phyloP scores from a whole-genome alignment of 2,329 filamentous ascomycete genomes.

The Leptographium lundbergii region DNA sequence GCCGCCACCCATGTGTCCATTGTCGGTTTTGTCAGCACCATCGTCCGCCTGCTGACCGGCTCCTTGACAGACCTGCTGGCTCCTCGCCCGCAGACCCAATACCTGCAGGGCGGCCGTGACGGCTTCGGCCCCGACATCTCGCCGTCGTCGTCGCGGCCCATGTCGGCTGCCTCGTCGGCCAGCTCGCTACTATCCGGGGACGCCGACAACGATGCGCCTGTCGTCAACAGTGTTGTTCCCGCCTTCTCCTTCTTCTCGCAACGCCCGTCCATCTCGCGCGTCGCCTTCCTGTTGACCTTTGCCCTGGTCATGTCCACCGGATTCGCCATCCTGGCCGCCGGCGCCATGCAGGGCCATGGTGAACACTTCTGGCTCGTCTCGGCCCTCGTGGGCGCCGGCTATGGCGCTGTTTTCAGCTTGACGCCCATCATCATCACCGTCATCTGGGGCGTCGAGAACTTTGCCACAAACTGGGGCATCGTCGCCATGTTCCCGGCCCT shows the following conservation, averaged over 20 bases:
- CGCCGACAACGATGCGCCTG: not conserved
- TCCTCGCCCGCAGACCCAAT: conserved; percentile 47
- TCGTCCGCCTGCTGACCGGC: conserved; percentile 82
- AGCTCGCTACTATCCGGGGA: not conserved
- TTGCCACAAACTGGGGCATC: conserved; percentile 96
- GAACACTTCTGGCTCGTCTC: conserved; percentile 80
- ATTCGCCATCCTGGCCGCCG: conserved; percentile 65
- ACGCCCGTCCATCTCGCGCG: conserved; percentile 56
- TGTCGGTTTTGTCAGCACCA: conserved; percentile 77
- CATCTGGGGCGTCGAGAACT: conserved; percentile 97
- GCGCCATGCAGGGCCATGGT: conserved; percentile 58
- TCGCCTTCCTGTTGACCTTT: conserved; percentile 67
- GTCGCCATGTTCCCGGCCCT: conserved; percentile 82
- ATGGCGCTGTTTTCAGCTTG: conserved; percentile 82
- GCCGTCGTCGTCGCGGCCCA: conserved; percentile 21
- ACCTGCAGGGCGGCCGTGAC: conserved; percentile 26
- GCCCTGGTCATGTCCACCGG: conserved; percentile 62
- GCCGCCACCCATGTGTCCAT: conserved; percentile 86
- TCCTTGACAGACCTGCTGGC: conserved; percentile 82
- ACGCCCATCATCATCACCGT: conserved; percentile 90
- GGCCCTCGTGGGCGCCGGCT: conserved; percentile 74
- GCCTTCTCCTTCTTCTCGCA: conserved; percentile 8
- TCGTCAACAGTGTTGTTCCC: not conserved
- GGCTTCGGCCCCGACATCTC: conserved; percentile 3
- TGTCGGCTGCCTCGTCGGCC: not conserved